Percentiles rank a stretch among this genome's conserved stretches.
Conservation (phyloP, 805 yeast genomes). For the Starmera pachycereana region DNA sequence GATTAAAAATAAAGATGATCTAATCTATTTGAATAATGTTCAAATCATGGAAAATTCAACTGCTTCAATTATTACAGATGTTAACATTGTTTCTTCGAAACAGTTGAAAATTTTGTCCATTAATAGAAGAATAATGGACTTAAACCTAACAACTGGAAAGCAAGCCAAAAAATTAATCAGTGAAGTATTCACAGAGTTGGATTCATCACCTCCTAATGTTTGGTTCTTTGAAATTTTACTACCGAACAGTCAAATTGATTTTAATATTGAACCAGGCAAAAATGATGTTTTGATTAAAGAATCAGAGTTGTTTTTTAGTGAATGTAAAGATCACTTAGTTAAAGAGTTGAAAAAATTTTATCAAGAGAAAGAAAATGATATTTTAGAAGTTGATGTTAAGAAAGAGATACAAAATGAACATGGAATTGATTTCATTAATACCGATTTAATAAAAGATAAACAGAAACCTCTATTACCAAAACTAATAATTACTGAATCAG, state of each 20-base stretch:
- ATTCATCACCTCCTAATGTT: constrained; percentile 19
- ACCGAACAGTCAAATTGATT: constrained; percentile 19
- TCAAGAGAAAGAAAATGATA: background rate
- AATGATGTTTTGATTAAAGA: constrained; percentile 26
- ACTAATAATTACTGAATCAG: too few species aligned
- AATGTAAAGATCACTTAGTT: constrained; percentile 6
- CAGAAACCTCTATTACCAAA: too few species aligned
- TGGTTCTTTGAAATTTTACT: constrained; percentile 27
- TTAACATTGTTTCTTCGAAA: background rate
- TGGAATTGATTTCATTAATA: background rate
- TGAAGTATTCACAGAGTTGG: constrained; percentile 14
- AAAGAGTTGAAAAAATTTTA: background rate
- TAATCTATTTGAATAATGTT: too few species aligned
- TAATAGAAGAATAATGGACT: constrained; percentile 24
- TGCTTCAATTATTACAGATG: too few species aligned
- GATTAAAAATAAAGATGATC: too few species aligned
- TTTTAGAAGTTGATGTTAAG: too few species aligned
- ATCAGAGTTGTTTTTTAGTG: constrained; percentile 11
- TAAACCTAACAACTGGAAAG: constrained; percentile 22
- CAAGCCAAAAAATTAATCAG: constrained; percentile 15
- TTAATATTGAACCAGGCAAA: constrained; percentile 36
- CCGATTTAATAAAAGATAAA: too few species aligned
- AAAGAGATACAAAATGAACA: too few species aligned
- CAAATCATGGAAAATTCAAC: too few species aligned
- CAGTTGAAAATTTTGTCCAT: constrained; percentile 21